These are phyloP conservation scores for sunflower (Helianthus annuus) DNA, from an alignment of 129 eudicot genomes.

Conservation along the genomic window DNA sequence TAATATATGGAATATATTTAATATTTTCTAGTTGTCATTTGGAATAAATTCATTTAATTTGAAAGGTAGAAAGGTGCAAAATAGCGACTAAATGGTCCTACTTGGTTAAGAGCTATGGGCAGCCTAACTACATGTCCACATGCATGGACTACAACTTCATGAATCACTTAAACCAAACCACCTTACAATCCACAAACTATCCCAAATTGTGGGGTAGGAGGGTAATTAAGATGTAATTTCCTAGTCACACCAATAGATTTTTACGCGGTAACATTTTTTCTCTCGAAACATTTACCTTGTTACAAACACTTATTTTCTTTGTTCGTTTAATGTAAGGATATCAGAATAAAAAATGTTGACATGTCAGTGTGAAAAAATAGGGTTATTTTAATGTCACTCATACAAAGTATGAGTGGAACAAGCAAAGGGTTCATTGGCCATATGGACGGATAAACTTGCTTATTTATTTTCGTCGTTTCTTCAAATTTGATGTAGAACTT, in stretches of 20 bases:
- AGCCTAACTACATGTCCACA: constrained; percentile 16
- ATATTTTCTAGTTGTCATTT: constrained; percentile 13
- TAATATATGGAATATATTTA: not conserved
- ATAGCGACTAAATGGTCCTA: constrained; percentile 15
- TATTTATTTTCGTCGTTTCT: not conserved
- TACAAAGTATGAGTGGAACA: no score
- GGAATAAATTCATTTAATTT: constrained; percentile 11
- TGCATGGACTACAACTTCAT: constrained; percentile 1
- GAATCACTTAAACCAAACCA: constrained; percentile 4
- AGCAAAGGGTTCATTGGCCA: no score
- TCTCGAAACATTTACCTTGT: no score
- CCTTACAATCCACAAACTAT: not conserved
- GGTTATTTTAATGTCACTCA: no score
- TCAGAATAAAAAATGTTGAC: no score
- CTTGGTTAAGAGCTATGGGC: constrained; percentile 16
- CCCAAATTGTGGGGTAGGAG: not conserved
- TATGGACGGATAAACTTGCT: no score
- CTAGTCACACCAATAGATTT: no score
- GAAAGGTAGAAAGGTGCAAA: constrained; percentile 1
- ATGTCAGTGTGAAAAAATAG: no score
- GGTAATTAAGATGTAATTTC: no score
- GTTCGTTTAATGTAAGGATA: no score
- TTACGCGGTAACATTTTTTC: no score
- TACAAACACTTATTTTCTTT: no score
- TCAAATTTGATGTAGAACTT: not conserved